These are phyloP conservation scores for Lepidium sativum DNA, from an alignment of 345 rosid species.

Conservation along the genomic window DNA sequence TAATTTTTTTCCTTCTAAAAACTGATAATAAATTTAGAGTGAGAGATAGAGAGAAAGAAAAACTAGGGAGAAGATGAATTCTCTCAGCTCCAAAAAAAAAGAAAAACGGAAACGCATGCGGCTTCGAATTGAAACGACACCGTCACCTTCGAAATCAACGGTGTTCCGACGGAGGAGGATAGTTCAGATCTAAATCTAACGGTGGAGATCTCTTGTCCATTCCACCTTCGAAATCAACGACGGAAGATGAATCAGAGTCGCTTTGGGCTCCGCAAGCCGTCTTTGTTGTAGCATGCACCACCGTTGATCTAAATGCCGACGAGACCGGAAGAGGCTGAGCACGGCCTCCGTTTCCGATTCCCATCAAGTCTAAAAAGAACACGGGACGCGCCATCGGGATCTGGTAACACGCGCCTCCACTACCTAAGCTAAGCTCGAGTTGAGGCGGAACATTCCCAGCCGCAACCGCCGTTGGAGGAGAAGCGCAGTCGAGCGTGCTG, in stretches of 20 bases:
- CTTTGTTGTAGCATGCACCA: constrained; percentile 19
- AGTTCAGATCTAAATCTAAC: constrained; percentile 61
- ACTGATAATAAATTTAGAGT: neutral
- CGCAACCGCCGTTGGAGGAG: constrained; percentile 37
- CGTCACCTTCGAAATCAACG: too few relatives aligned
- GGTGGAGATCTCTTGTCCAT: constrained; percentile 25
- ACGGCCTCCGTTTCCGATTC: constrained; percentile 21
- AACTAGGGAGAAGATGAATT: neutral
- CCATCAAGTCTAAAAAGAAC: constrained; percentile 45
- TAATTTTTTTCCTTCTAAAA: constrained; percentile 5
- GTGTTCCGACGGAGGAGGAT: constrained; percentile 50
- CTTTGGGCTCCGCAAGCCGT: constrained; percentile 33
- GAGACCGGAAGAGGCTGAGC: neutral
- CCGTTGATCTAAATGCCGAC: constrained; percentile 8
- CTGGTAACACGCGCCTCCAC: constrained; percentile 21
- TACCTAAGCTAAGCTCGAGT: constrained; percentile 38
- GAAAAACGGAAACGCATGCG: neutral
- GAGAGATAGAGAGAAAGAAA: neutral
- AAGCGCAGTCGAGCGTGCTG: constrained; percentile 67
- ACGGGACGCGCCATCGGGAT: constrained; percentile 34
- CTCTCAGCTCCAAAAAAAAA: constrained; percentile 8
- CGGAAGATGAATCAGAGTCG: constrained; percentile 62
- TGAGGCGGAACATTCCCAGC: constrained; percentile 27
- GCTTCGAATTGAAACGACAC: constrained; percentile 18
- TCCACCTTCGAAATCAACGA: constrained; percentile 41